These are phyloP conservation scores for Closterium sp. DNA, from an alignment of 139 green algal species.

Conservation along the genomic window DNA sequence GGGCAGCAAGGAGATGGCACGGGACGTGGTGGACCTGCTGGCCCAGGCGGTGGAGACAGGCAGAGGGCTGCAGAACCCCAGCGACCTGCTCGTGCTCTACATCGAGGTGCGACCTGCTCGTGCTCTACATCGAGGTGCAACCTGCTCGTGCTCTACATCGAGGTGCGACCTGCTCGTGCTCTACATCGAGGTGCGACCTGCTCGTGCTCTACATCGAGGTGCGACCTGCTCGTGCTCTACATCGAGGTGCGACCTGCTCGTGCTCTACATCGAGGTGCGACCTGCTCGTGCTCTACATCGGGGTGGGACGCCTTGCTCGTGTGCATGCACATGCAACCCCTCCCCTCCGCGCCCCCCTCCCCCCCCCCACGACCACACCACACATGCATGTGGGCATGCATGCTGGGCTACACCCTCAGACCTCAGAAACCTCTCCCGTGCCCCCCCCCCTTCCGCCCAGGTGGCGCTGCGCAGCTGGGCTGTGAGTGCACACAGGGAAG, in stretches of 20 bases:
- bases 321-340: not conserved
- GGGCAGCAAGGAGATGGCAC: not conserved
- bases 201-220: no score
- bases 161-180: no score
- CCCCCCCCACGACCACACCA: not conserved
- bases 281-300: no score
- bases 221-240: no score
- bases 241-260: no score
- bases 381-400: not conserved
- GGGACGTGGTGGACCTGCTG: slow-evolving; percentile 26
- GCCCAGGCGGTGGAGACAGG: slow-evolving; percentile 1
- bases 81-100: slow-evolving; percentile 34
- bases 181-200: no score
- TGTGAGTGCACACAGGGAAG: not conserved
- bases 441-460: no score
- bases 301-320: no score
- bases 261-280: no score
- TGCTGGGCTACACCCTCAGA: not conserved
- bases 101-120: slow-evolving; percentile 28
- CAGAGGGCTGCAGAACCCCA: slow-evolving; percentile 10
- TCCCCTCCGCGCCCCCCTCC: not conserved
- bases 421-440: not conserved
- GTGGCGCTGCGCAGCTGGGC: not conserved
- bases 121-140: no score
- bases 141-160: no score